Evolutionary conservation across 2,329 filamentous ascomycete genomes (phyloP).

Genomic region (Penicillium sp.): DNA sequence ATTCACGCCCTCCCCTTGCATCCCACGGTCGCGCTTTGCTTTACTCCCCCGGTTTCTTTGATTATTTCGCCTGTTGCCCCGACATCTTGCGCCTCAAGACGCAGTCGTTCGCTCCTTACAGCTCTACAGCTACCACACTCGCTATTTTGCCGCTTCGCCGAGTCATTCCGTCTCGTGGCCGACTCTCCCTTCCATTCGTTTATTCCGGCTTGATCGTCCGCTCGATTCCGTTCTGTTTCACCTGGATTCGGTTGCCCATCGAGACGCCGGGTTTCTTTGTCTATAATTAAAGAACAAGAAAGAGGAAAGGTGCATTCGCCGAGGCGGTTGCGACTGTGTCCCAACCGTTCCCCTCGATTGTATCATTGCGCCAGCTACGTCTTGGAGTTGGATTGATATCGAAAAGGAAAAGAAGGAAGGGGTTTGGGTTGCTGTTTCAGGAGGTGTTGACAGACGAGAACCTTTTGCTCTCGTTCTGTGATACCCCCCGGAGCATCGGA

Average conservation of each 20-base stretch:
- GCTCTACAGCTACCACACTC: conserved; percentile 7
- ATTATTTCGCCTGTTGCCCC: conserved; percentile 14
- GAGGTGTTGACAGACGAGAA: conserved; percentile 22
- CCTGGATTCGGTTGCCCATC: conserved; percentile 20
- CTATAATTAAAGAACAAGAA: conserved; percentile 5
- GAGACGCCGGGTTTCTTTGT: conserved; percentile 14
- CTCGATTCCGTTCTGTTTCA: conserved; percentile 16
- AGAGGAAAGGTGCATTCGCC: no score
- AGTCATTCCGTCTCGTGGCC: no score
- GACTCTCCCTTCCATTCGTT: conserved; percentile 25
- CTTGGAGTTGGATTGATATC: not conserved
- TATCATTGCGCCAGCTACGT: not conserved
- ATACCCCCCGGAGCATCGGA: no score
- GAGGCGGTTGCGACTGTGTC: not conserved
- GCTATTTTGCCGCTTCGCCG: conserved; percentile 8
- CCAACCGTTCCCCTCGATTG: not conserved
- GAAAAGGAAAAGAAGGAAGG: not conserved
- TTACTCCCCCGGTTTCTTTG: conserved; percentile 20
- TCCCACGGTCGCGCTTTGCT: conserved; percentile 21
- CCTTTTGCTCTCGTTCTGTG: no score
- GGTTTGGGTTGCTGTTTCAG: not conserved
- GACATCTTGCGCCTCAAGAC: conserved; percentile 15
- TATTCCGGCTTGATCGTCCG: conserved; percentile 7
- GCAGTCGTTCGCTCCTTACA: conserved; percentile 19
- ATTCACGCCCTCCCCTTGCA: conserved; percentile 18